phyloP scores from a whole-genome alignment of 2,329 filamentous ascomycete genomes.

The Pezicula rhizophila region DNA sequence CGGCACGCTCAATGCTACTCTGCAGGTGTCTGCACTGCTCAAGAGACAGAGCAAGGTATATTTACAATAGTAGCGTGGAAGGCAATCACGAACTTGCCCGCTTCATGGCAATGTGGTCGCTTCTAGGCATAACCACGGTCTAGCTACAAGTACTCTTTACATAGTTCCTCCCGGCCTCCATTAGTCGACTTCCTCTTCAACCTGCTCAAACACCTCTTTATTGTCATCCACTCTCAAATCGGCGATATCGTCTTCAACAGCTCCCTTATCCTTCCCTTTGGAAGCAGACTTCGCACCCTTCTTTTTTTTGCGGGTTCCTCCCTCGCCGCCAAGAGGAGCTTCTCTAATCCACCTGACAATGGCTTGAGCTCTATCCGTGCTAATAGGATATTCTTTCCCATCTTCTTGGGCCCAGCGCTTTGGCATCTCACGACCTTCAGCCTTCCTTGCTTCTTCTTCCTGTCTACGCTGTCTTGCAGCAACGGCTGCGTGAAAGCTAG shows the following conservation, averaged over 20 bases:
- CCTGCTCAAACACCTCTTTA: slow-evolving; percentile 13
- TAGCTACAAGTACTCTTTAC: too few species aligned
- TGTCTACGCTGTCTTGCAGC: slow-evolving; percentile 52
- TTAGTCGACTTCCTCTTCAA: slow-evolving; percentile 27
- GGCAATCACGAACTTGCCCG: too few species aligned
- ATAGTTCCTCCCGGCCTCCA: too few species aligned
- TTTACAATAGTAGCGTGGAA: too few species aligned
- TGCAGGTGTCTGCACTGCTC: too few species aligned
- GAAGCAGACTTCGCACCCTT: slow-evolving; percentile 21
- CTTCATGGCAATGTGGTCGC: too few species aligned
- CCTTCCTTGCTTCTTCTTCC: slow-evolving; percentile 40
- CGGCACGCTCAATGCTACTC: too few species aligned
- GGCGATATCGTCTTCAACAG: slow-evolving; percentile 10
- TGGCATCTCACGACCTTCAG: slow-evolving; percentile 21
- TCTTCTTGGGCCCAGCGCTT: slow-evolving; percentile 61
- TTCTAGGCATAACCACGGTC: too few species aligned
- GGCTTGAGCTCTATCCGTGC: slow-evolving; percentile 62
- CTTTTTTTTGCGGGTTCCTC: slow-evolving; percentile 31
- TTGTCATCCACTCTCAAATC: slow-evolving; percentile 14
- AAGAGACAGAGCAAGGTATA: too few species aligned
- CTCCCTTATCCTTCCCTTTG: slow-evolving; percentile 14
- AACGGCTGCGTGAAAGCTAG: slow-evolving; percentile 57
- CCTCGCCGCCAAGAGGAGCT: slow-evolving; percentile 37
- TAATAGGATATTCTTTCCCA: slow-evolving; percentile 62
- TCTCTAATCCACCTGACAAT: slow-evolving; percentile 65